Percentiles rank a stretch among this genome's conserved stretches.
Evolutionary conservation across 768 basidiomycete species (phyloP).

Genomic region (Tephrocybe sp.): DNA sequence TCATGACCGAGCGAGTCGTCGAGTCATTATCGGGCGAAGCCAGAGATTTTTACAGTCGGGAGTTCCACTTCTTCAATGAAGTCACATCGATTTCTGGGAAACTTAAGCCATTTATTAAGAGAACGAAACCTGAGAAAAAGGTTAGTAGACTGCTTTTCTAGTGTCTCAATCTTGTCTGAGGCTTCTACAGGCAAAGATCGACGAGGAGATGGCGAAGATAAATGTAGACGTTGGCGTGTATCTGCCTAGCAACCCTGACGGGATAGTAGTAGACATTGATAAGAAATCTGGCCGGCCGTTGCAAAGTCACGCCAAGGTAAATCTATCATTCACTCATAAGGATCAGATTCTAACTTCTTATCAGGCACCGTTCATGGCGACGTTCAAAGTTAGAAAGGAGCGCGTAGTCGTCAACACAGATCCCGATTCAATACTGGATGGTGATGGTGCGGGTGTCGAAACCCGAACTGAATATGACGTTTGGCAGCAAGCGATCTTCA

Average conservation of each 20-base stretch:
- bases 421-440: slow-evolving; percentile 73
- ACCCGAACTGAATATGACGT: slow-evolving; percentile 75
- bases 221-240: slow-evolving; percentile 94
- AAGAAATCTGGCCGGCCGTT: slow-evolving; percentile 94
- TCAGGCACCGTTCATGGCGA: slow-evolving; percentile 99
- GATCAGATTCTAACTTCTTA: neutral
- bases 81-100: slow-evolving; percentile 99
- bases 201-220: slow-evolving; percentile 99
- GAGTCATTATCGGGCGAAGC: slow-evolving; percentile 87
- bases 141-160: slow-evolving; percentile 30
- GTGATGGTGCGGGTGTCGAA: slow-evolving; percentile 56
- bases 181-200: slow-evolving; percentile 83
- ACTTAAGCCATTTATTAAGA: slow-evolving; percentile 94
- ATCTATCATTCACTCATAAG: neutral
- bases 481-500: slow-evolving; percentile 99
- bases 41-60: slow-evolving; percentile 86
- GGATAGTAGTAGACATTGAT: slow-evolving; percentile 94
- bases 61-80: slow-evolving; percentile 94
- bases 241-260: slow-evolving; percentile 96
- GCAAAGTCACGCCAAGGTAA: slow-evolving; percentile 96
- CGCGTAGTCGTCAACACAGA: slow-evolving; percentile 64
- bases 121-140: slow-evolving; percentile 96
- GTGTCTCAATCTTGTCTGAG: slow-evolving; percentile 9
- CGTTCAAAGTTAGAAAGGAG: slow-evolving; percentile 96
- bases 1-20: slow-evolving; percentile 79